Evolutionary conservation across 441 rosid genomes (phyloP).

Genomic region (Gossypium schwendimanii): DNA sequence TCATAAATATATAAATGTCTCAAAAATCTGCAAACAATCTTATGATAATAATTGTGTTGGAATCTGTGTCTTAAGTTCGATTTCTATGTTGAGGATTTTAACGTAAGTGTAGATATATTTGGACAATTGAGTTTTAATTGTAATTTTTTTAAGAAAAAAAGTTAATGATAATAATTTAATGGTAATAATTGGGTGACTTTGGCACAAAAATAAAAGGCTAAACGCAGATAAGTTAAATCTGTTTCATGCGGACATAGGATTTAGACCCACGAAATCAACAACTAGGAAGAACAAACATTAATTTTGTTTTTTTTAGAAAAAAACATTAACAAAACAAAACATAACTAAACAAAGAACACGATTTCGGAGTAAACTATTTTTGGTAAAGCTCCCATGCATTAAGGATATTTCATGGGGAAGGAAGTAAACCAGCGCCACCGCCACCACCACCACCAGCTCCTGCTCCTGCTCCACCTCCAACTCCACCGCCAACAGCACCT

Average conservation of each 20-base stretch:
- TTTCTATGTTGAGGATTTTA: too few relatives aligned
- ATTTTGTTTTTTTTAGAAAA: too few relatives aligned
- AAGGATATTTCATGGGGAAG: slow-evolving; percentile 17
- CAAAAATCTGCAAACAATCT: too few relatives aligned
- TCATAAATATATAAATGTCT: too few relatives aligned
- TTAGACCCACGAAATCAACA: not conserved
- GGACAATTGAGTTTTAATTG: too few relatives aligned
- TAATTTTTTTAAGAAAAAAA: not conserved
- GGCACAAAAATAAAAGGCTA: not conserved
- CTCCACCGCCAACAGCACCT: slow-evolving; percentile 5
- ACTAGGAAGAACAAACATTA: slow-evolving; percentile 9
- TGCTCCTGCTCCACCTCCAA: slow-evolving; percentile 15
- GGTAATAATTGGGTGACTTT: not conserved
- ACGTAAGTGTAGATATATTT: too few relatives aligned
- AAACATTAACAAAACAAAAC: not conserved
- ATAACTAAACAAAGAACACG: not conserved
- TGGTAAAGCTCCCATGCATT: not conserved
- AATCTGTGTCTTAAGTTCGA: too few relatives aligned
- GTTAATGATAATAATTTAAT: not conserved
- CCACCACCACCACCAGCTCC: slow-evolving; percentile 25
- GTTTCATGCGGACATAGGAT: not conserved
- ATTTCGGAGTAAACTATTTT: not conserved
- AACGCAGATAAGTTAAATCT: not conserved
- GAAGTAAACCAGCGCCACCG: slow-evolving; percentile 21
- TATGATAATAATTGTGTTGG: too few relatives aligned